Evolutionary conservation across 495 filamentous ascomycete species (phyloP), one percentile per base, ranked within the genome.

Genomic region (Astrothelium subdiscretum): DNA sequence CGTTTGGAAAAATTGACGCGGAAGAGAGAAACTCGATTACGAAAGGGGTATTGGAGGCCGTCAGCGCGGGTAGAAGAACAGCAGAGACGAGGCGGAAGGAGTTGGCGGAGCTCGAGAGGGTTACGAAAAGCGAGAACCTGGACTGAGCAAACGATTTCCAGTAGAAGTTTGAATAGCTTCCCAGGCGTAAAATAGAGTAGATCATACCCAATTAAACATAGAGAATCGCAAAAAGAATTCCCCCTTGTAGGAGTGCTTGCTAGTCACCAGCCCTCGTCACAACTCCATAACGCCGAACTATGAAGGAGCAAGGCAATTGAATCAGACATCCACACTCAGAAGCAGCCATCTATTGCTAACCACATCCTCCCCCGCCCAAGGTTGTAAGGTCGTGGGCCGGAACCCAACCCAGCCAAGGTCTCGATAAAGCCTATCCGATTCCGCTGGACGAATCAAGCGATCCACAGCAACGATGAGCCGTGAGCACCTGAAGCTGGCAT

Each of bases 391-490:
- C 58, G 85, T 85, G 59, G 90, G 78, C 69, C 85, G 87, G 68
- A 96, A 97, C 32, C 91, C 91, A 66, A 92, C 91, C 92, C 92
- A 97, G 67, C 91, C 87, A 38, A 97, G 81, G 62, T 89, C 89
- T 67, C 85, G 86, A 63, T 86, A 83, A 60, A 95, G 77, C 58
- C 84, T 78, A 65, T 84, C 63, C 59, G 81, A 76, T 48, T 85
- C 77, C 57, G 83, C 75, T 27, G 80, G 77, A 15, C 42, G 40
- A 42, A 81, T 76, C 24, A 74, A 77, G 57, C 91, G 85, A 68
- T 89, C 88, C 54, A 95, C 77, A 72, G 89, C 92, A 67, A 91
- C 85, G 40, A 95, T 82, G 54, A 96, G 83, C 67, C 86, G 83
- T 22, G 84, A 81, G 72, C 91, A 95, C 63, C 74, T 81, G 69